Evolutionary conservation across 1,139 yeast genomes (phyloP).

Genomic region (Pichia sp.): DNA sequence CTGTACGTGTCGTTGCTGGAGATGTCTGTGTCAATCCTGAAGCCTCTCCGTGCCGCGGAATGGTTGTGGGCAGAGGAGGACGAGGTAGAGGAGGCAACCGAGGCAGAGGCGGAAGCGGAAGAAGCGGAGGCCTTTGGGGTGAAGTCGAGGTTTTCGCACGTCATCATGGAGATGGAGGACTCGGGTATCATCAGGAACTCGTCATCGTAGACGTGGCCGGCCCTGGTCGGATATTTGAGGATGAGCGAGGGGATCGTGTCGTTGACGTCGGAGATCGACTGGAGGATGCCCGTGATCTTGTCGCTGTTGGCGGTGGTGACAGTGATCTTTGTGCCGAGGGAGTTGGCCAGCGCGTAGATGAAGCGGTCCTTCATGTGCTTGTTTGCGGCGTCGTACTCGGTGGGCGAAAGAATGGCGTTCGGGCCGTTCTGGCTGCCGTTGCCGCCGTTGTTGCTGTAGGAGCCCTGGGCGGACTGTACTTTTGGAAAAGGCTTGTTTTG

Average conservation of each 20-base stretch:
- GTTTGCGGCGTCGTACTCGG: slow-evolving; percentile 30
- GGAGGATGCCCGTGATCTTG: slow-evolving; percentile 54
- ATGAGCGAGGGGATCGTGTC: slow-evolving; percentile 45
- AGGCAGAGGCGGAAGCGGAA: background rate
- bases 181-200: slow-evolving; percentile 44
- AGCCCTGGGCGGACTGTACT: slow-evolving; percentile 2
- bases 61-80: background rate
- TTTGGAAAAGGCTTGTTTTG: slow-evolving; percentile 6
- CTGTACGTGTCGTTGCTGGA: slow-evolving; percentile 40
- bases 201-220: slow-evolving; percentile 20
- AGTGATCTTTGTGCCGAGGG: slow-evolving; percentile 48
- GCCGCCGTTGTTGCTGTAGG: background rate
- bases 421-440: background rate
- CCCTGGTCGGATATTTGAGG: slow-evolving; percentile 40
- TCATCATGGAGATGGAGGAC: slow-evolving; percentile 63
- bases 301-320: slow-evolving; percentile 30
- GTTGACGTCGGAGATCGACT: slow-evolving; percentile 34
- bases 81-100: background rate
- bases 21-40: slow-evolving; percentile 84
- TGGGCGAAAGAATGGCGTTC: slow-evolving; percentile 15
- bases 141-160: slow-evolving; percentile 43
- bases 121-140: slow-evolving; percentile 14
- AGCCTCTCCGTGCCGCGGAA: slow-evolving; percentile 30
- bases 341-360: slow-evolving; percentile 35
- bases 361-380: slow-evolving; percentile 36